phyloP scores from a whole-genome alignment of 2,329 filamentous ascomycete genomes.

The Fusarium sp. region DNA sequence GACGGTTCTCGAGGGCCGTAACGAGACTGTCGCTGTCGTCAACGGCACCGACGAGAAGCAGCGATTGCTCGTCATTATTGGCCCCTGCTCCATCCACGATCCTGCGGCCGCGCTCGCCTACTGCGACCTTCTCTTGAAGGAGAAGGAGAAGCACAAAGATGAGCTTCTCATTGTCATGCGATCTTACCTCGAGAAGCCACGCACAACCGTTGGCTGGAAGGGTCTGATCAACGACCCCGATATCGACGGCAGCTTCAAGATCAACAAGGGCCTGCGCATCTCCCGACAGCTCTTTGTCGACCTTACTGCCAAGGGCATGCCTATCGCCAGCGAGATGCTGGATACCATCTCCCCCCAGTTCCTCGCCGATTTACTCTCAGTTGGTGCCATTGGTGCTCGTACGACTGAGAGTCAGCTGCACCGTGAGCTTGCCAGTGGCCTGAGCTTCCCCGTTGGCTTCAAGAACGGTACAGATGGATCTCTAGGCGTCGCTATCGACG shows the following conservation, averaged over 20 bases:
- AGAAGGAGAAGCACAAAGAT: conserved; percentile 88
- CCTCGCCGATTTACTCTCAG: conserved; percentile 88
- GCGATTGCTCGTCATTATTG: conserved; percentile 79
- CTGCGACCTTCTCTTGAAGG: conserved; percentile 81
- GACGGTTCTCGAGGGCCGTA: conserved; percentile 70
- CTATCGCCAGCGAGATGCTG: conserved; percentile 96
- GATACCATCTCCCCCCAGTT: conserved; percentile 99
- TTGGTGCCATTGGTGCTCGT: conserved; percentile 93
- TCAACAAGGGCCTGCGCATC: conserved; percentile 93
- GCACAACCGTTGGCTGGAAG: conserved; percentile 99
- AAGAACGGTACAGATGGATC: conserved; percentile 98
- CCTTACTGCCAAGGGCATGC: conserved; percentile 91
- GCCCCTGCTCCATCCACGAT: conserved; percentile 97
- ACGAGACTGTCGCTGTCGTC: conserved; percentile 75
- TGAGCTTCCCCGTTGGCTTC: conserved; percentile 98
- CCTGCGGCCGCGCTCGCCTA: conserved; percentile 91
- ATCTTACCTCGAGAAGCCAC: conserved; percentile 97
- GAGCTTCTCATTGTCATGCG: conserved; percentile 97
- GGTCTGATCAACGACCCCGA: conserved; percentile 98
- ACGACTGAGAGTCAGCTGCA: conserved; percentile 97
- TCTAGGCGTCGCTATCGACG: conserved; percentile 90
- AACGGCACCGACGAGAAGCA: conserved; percentile 72
- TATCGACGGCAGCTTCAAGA: conserved; percentile 98
- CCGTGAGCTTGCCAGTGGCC: conserved; percentile 89
- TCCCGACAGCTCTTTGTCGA: conserved; percentile 93